Base-by-base conservation (phyloP, 306 rosid genomes). In the Lathyrus sativus region DNA sequence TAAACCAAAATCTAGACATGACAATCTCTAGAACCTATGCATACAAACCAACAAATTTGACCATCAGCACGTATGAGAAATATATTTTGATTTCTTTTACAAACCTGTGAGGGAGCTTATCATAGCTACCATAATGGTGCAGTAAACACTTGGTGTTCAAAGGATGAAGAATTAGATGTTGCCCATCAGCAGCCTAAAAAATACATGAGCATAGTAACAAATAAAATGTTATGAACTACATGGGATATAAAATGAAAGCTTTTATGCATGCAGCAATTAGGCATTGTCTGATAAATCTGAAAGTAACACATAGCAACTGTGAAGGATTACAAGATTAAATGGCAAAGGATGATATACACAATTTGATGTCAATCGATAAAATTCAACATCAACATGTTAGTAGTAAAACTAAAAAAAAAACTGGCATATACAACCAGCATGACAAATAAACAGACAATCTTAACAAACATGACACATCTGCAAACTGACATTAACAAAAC, bases 121-220 rank as follows among this genome's bases (percentile, higher is more conserved):
- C 89, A 68, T 86, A 88, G 68, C 89, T 78, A 76, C 91, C 96
- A 76, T 79, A 86, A 77, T 90, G 89, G 51, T 86, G 89, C 71
- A 93, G 83, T 71, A 93, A 89, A 78, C 97, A 90, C 82, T 88
- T 93, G 87, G 87, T 81, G 80, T 88, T 86, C 79, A 93, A 72
- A 9, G 98, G 88, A 88, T 93, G 97, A 77, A 93, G 91, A 85
- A 93, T 93, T 80, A 93, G 72, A 80, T 83, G 95, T 82, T 93
- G 98, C 74, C 98, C 98, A 86, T 93, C 98, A 29, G 85, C 79
- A 17, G 95, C 98, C 98, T 93, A 86, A 77, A 76, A 88, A 51
- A 39, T 82, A 79, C 45, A 82, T 24, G 58, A 70, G 69, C 82
- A 64, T 33, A 2, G 74, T 44, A 71, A 75, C 74, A 58, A 60